phyloP scores from a whole-genome alignment of 1,139 yeast species.

The Debaryomycetaceae sp. region DNA sequence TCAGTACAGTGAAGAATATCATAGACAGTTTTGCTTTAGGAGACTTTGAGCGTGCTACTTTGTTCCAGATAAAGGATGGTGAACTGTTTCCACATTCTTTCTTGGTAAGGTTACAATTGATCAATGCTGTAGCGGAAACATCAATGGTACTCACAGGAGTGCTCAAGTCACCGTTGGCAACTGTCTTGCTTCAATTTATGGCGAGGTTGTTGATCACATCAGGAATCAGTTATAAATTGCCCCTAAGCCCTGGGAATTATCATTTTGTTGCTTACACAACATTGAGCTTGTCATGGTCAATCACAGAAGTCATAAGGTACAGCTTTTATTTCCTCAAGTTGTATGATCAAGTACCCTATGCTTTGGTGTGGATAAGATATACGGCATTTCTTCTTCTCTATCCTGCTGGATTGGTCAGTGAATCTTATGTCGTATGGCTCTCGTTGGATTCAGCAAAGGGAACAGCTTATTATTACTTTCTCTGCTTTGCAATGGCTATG shows the following conservation, averaged over 20 bases:
- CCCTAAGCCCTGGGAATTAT: conserved; percentile 33
- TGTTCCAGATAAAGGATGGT: conserved; percentile 4
- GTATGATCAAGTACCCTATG: conserved; percentile 14
- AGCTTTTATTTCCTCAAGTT: conserved; percentile 24
- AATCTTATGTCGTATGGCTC: conserved; percentile 27
- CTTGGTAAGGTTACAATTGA: conserved; percentile 24
- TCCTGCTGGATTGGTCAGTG: conserved; percentile 33
- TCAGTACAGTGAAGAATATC: conserved; percentile 14
- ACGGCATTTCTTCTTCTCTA: conserved; percentile 31
- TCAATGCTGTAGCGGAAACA: conserved; percentile 30
- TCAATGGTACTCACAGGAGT: conserved; percentile 23
- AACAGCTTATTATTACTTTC: conserved; percentile 18
- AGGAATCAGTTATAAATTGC: conserved; percentile 29
- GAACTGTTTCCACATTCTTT: conserved; percentile 27
- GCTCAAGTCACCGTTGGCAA: conserved; percentile 28
- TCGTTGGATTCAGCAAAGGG: conserved; percentile 16
- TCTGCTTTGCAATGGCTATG: conserved; percentile 24
- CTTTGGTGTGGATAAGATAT: conserved; percentile 31
- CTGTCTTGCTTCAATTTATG: conserved; percentile 29
- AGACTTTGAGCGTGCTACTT: background rate
- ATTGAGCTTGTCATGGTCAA: conserved; percentile 32
- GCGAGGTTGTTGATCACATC: conserved; percentile 32
- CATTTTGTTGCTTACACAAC: conserved; percentile 21
- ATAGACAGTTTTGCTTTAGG: conserved; percentile 1
- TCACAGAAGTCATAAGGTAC: conserved; percentile 32